Evolutionary conservation across 108 stramenopile species (phyloP), one percentile per base, ranked within the genome.

Genomic region (Cyclostephanos tholiformis): DNA sequence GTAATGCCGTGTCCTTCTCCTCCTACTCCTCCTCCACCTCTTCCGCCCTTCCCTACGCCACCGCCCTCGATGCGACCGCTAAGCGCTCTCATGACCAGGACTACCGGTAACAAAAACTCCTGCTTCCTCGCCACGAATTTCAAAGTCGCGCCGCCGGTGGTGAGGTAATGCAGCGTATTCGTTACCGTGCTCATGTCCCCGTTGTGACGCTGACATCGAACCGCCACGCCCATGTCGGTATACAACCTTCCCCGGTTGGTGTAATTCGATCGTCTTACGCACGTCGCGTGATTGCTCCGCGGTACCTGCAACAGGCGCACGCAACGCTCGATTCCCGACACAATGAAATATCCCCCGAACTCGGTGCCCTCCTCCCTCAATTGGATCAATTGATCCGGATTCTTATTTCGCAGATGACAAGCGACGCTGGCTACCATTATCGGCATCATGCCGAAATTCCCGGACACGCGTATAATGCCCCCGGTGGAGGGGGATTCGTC

Each of bases 321-420:
- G 56, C 97, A 89, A 39, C 97, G 86, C 79, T 99, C 99, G 70
- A 97, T 97, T 27, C 99, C 99, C 76, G 87, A 90, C 27, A 98
- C 86, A 35, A 99, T 86, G 74, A 99, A 99, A 65, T 98, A 98
- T 29, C 98, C 98, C 39, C 99, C 99, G 71, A 96, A 85, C 70
- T 99, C 99, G 41, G 84, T 87, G 49, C 96, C 91, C 86, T 91
- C 91, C 73, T 95, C 94, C 26, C 80, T 80, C 38, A 76, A 25
- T 16, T 82, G 46, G 12, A 91, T 76, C 25, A 95, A 46, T 43
- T 92, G 72, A 4, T 63, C 63, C 11, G 90, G 87, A 0, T 53
- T 69, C 70, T 86, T 71, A 8, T 74, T 79, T 8, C 80, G 55
- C 61, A 95, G 80, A 69, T 95, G 94, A 74, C 94, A 95, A 3